Conservation (phyloP, 1,139 yeast species). For the Pichia sp. region DNA sequence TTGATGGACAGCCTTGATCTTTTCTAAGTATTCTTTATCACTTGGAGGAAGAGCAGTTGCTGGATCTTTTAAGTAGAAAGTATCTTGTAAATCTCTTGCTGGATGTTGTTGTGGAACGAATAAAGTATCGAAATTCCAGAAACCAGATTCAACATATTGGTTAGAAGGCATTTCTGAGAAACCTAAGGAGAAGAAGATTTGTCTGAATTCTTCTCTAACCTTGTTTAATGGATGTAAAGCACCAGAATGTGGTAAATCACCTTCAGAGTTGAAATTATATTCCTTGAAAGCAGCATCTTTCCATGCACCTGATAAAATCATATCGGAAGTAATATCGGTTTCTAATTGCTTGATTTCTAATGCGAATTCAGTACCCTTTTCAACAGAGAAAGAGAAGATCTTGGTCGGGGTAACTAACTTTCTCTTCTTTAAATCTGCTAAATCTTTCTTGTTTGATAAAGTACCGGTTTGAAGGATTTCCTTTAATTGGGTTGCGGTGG, state of each 20-base stretch:
- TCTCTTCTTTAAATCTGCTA: constrained; percentile 89
- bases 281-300: constrained; percentile 85
- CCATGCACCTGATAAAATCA: constrained; percentile 84
- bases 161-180: constrained; percentile 99
- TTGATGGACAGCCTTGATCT: constrained; percentile 82
- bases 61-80: constrained; percentile 96
- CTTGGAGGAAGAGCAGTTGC: constrained; percentile 73
- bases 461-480: constrained; percentile 59
- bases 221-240: constrained; percentile 96
- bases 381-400: constrained; percentile 69
- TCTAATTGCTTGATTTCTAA: constrained; percentile 77
- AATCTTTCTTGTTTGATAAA: constrained; percentile 50
- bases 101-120: constrained; percentile 99
- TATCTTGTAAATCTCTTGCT: constrained; percentile 98
- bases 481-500: constrained; percentile 63
- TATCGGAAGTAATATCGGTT: constrained; percentile 92
- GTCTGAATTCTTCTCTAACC: constrained; percentile 97
- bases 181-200: constrained; percentile 96
- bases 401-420: constrained; percentile 76
- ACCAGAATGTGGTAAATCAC: constrained; percentile 82
- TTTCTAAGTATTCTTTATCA: constrained; percentile 74
- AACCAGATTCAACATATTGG: constrained; percentile 96
- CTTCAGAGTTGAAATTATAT: constrained; percentile 95
- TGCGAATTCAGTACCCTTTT: constrained; percentile 83
- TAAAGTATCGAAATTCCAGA: constrained; percentile 98